These are phyloP conservation scores for Penicillium herquei DNA, from an alignment of 495 filamentous ascomycete genomes.

Conservation along the genomic window DNA sequence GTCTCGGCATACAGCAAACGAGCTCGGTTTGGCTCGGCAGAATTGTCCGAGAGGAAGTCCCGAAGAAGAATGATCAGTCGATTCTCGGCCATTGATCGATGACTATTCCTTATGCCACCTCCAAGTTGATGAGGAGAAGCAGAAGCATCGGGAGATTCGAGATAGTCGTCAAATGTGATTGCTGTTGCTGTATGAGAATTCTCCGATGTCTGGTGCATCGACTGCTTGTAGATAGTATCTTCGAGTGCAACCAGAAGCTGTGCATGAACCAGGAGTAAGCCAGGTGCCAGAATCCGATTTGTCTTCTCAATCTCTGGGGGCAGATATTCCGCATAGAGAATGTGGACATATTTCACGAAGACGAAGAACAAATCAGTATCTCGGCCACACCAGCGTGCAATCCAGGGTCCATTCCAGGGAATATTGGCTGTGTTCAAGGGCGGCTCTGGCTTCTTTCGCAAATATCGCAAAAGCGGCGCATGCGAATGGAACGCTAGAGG, in stretches of 20 bases:
- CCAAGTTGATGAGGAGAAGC: constrained; percentile 61
- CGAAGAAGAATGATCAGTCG: constrained; percentile 82
- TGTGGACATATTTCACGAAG: constrained; percentile 88
- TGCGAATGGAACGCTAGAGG: constrained; percentile 70
- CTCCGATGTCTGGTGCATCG: constrained; percentile 49
- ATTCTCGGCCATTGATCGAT: constrained; percentile 88
- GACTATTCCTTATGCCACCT: constrained; percentile 54
- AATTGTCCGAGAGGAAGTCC: constrained; percentile 77
- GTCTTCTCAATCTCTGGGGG: constrained; percentile 63
- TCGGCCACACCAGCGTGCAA: constrained; percentile 79
- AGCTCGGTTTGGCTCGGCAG: constrained; percentile 51
- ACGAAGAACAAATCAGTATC: constrained; percentile 94
- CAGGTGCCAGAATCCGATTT: constrained; percentile 66
- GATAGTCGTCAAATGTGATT: constrained; percentile 74
- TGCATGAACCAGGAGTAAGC: constrained; percentile 78
- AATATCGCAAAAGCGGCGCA: constrained; percentile 56
- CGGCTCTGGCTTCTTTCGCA: constrained; percentile 65
- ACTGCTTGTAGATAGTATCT: constrained; percentile 74
- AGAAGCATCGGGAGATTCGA: constrained; percentile 66
- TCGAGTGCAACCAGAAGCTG: constrained; percentile 83
- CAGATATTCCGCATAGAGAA: constrained; percentile 78
- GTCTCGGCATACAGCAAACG: constrained; percentile 75
- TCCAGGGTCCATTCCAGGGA: constrained; percentile 84
- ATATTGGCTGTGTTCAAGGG: constrained; percentile 72
- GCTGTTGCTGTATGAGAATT: constrained; percentile 56